A percentile compares a stretch with the other conserved stretches of the same genome.
phyloP scores from a whole-genome alignment of 352 stramenopile genomes.

The Pythium biforme region DNA sequence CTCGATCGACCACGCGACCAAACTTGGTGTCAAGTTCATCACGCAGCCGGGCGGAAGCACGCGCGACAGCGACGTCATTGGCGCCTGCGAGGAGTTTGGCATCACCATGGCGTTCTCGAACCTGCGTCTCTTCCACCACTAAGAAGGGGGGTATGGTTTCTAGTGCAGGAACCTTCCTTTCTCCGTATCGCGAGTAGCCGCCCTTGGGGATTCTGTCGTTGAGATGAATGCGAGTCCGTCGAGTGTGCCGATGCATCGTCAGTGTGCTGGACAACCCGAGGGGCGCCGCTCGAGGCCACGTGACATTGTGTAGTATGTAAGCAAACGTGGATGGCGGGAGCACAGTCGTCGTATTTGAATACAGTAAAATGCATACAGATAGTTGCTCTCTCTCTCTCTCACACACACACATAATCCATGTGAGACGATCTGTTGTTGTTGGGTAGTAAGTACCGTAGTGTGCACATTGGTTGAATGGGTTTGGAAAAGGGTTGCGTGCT shows the following conservation, averaged over 20 bases:
- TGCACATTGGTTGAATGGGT: too few relatives aligned
- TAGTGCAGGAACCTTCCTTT: neutral
- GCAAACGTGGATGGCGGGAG: too few relatives aligned
- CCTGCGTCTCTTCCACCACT: constrained; percentile 99
- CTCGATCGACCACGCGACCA: constrained; percentile 96
- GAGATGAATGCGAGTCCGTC: neutral
- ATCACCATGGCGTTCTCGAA: constrained; percentile 99
- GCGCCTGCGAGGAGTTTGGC: constrained; percentile 96
- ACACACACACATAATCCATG: too few relatives aligned
- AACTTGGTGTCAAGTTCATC: constrained; percentile 97
- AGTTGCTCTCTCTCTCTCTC: too few relatives aligned
- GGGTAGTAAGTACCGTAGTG: too few relatives aligned
- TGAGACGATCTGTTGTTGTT: too few relatives aligned
- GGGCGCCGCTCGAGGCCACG: too few relatives aligned
- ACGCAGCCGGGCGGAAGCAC: constrained; percentile 93
- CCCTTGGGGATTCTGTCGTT: neutral
- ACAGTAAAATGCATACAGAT: too few relatives aligned
- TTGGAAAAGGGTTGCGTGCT: constrained; percentile 10
- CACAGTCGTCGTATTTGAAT: too few relatives aligned
- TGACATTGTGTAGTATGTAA: too few relatives aligned
- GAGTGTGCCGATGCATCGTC: too few relatives aligned
- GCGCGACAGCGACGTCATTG: constrained; percentile 90
- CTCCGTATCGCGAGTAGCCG: neutral
- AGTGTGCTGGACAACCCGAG: too few relatives aligned
- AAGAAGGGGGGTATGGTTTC: constrained; percentile 29